Base-by-base conservation (phyloP, 2,329 filamentous ascomycete genomes). In the Colletotrichum godetiae region DNA sequence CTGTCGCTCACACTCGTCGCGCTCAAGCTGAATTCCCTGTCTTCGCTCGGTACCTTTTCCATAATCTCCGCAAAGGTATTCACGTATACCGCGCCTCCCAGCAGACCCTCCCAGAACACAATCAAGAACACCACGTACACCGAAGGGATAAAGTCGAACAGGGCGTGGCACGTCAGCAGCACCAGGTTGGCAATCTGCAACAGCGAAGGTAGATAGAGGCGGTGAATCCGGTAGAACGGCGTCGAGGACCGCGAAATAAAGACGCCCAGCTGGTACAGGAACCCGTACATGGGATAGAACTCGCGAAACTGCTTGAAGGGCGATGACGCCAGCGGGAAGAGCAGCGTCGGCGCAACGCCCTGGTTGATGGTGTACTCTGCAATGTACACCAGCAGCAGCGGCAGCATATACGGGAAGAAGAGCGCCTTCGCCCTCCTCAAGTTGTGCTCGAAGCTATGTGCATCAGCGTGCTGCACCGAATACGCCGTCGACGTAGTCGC, bases 281-380 rank as follows among this genome's bases (percentile, higher is more conserved):
- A 95, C 75, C 93, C 93, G 82, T 99, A 99, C 75, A 96, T 94
- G 0, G 96, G 95, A 79, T 99, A 99, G 81, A 98, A 98, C 37
- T 92, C 93, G 53, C 96, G 92, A 80, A 92, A 97, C 76, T 94
- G 90, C 37, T 86, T 84, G 81, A 98, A 98, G 0, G 97, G 97
- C 1, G 94, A 93, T 12, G 89, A 83, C 1, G 87, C 80, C 0
- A 98, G 86, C 0, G 95, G 95, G 80, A 98, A 99, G 5, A 99
- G 89, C 0, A 98, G 86, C 0, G 95, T 98, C 0, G 97, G 96
- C 0, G 95, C 88, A 0, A 98, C 95, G 46, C 95, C 96, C 85
- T 98, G 95, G 84, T 98, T 98, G 83, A 98, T 98, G 68, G 94
- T 97, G 81, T 99, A 99, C 85, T 99, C 97, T 69, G 95, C 95